These are phyloP conservation scores for Scorias spongiosa DNA, from an alignment of 2,329 filamentous ascomycete species.

Conservation along the genomic window DNA sequence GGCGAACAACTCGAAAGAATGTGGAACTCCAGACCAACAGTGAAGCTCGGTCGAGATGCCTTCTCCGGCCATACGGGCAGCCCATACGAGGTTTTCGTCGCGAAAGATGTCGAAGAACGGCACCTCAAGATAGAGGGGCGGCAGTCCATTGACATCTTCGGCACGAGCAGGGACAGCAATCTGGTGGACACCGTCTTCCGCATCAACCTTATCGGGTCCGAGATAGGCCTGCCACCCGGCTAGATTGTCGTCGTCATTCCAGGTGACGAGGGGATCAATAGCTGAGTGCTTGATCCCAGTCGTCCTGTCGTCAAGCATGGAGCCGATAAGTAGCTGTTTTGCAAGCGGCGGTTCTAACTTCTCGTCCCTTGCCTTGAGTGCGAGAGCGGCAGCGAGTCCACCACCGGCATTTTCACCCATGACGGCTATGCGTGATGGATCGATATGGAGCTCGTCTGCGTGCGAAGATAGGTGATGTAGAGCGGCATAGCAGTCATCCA, in stretches of 20 bases:
- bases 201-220: constrained; percentile 8
- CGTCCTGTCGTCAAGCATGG: constrained; percentile 33
- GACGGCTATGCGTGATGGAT: constrained; percentile 25
- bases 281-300: constrained; percentile 11
- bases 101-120: constrained; percentile 30
- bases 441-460: constrained; percentile 26
- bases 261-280: constrained; percentile 21
- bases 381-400: constrained; percentile 6
- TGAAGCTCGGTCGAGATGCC: constrained; percentile 29
- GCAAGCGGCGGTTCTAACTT: constrained; percentile 7
- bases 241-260: constrained; percentile 24
- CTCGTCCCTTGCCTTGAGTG: constrained; percentile 18
- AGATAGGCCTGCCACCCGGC: constrained; percentile 29
- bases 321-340: constrained; percentile 28
- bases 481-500: constrained; percentile 14
- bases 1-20: constrained; percentile 23
- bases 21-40: constrained; percentile 29
- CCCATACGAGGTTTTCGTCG: constrained; percentile 27
- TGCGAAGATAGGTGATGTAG: constrained; percentile 26
- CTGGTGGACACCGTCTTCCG: constrained; percentile 5
- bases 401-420: constrained; percentile 29
- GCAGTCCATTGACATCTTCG: constrained; percentile 19
- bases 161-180: constrained; percentile 11
- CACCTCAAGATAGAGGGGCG: constrained; percentile 30
- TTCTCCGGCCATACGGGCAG: constrained; percentile 23